phyloP scores from a whole-genome alignment of 2,329 filamentous ascomycete species.

The Xylaria sp. region DNA sequence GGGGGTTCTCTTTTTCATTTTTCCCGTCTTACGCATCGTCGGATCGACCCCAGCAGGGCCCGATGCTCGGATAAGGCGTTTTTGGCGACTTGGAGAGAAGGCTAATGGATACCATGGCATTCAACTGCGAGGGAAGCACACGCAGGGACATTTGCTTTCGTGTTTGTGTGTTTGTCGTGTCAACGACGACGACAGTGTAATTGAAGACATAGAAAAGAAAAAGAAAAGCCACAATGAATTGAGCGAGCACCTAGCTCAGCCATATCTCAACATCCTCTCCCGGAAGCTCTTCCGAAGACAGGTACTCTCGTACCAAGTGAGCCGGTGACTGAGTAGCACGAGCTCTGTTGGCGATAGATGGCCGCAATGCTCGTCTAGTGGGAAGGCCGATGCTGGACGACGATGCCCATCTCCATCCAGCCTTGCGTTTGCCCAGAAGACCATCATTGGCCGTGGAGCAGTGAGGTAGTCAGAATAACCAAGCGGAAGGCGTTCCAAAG shows the following conservation, averaged over 20 bases:
- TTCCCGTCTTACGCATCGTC: not conserved
- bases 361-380: too few species aligned
- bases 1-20: conserved; percentile 5
- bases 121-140: not conserved
- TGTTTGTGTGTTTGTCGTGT: not conserved
- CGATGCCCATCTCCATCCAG: not conserved
- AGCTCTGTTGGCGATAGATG: too few species aligned
- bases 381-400: not conserved
- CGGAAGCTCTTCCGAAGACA: too few species aligned
- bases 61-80: not conserved
- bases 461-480: not conserved
- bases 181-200: not conserved
- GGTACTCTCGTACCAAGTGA: not conserved
- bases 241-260: not conserved
- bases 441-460: not conserved
- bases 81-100: not conserved
- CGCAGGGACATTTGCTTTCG: not conserved
- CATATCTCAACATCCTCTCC: not conserved
- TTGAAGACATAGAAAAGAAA: too few species aligned
- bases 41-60: not conserved
- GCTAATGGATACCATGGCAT: not conserved
- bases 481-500: not conserved
- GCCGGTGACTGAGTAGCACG: not conserved
- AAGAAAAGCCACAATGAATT: not conserved
- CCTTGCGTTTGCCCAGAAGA: not conserved